phyloP scores from a whole-genome alignment of 2,329 filamentous ascomycete genomes.

The Fusarium palustre region DNA sequence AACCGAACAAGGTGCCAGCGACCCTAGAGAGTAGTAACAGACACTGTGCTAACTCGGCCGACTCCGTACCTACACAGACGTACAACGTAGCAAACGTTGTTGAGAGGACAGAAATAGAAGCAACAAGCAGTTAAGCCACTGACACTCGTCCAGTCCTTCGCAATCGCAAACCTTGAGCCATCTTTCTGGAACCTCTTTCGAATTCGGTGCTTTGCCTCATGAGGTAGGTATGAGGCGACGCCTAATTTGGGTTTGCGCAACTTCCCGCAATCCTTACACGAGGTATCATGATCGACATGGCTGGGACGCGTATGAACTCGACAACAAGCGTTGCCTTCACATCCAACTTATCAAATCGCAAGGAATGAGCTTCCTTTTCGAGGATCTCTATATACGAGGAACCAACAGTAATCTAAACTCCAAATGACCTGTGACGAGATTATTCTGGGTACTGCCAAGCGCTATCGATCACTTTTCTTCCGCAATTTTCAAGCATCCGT shows the following conservation, averaged over 20 bases:
- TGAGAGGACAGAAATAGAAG: conserved; percentile 18
- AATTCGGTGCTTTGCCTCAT: background rate
- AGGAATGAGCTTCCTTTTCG: conserved; percentile 22
- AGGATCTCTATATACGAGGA: conserved; percentile 8
- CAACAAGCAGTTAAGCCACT: conserved; percentile 17
- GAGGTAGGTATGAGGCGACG: background rate
- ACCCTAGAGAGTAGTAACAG: background rate
- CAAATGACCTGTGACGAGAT: conserved; percentile 8
- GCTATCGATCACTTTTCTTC: background rate
- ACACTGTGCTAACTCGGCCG: conserved; percentile 41
- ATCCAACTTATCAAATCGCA: conserved; percentile 23
- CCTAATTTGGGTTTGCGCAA: background rate
- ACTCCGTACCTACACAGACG: conserved; percentile 25
- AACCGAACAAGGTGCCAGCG: conserved; percentile 3
- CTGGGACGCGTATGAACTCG: conserved; percentile 4
- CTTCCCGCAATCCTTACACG: conserved; percentile 3
- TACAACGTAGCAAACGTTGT: conserved; percentile 22
- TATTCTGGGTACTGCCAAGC: conserved; percentile 13
- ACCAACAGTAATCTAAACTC: background rate
- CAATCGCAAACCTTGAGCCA: conserved; percentile 1
- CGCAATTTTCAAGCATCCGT: background rate
- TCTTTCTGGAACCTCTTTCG: background rate
- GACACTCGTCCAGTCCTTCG: background rate
- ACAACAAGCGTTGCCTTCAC: conserved; percentile 2
- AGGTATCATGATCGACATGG: conserved; percentile 15